A percentile compares a stretch with the other conserved stretches of the same genome.
Evolutionary conservation across 495 filamentous ascomycete species (phyloP).

Genomic region (Parmelia sp.): DNA sequence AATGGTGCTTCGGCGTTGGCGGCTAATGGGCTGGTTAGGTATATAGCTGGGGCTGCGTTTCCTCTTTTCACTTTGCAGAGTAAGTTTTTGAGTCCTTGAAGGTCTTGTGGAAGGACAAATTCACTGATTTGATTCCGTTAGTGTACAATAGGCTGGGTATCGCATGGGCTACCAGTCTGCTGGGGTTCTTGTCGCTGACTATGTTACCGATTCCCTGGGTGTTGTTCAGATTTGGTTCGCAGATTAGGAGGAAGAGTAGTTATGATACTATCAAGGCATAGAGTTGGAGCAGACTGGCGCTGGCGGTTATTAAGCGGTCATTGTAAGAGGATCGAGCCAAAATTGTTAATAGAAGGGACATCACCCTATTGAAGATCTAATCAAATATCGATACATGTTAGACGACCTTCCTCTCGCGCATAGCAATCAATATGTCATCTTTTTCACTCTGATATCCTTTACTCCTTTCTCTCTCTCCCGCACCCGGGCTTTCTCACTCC

Average conservation of each 20-base stretch:
- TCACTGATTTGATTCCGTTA: conserved; percentile 21
- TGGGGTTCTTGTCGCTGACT: conserved; percentile 53
- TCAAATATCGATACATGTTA: no score
- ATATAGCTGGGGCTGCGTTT: conserved; percentile 55
- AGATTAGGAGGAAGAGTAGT: conserved; percentile 32
- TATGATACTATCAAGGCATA: conserved; percentile 17
- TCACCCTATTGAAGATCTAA: no score
- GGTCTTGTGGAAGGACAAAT: not conserved
- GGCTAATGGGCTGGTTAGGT: conserved; percentile 59
- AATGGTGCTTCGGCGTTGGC: conserved; percentile 56
- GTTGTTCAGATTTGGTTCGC: conserved; percentile 41
- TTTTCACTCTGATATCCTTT: no score
- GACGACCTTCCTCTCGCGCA: no score
- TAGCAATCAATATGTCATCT: no score
- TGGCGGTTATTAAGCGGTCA: not conserved
- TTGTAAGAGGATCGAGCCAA: no score
- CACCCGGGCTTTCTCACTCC: no score
- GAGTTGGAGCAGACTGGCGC: not conserved
- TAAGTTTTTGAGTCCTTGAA: conserved; percentile 27
- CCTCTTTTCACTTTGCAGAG: conserved; percentile 58
- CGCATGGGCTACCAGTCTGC: conserved; percentile 53
- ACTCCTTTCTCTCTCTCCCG: no score
- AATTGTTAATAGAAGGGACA: no score
- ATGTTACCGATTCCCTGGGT: conserved; percentile 55
- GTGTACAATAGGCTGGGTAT: conserved; percentile 54